These are phyloP conservation scores for Coemansia sp. DNA, from an alignment of 192 early-diverging fungal genomes.

Conservation along the genomic window DNA sequence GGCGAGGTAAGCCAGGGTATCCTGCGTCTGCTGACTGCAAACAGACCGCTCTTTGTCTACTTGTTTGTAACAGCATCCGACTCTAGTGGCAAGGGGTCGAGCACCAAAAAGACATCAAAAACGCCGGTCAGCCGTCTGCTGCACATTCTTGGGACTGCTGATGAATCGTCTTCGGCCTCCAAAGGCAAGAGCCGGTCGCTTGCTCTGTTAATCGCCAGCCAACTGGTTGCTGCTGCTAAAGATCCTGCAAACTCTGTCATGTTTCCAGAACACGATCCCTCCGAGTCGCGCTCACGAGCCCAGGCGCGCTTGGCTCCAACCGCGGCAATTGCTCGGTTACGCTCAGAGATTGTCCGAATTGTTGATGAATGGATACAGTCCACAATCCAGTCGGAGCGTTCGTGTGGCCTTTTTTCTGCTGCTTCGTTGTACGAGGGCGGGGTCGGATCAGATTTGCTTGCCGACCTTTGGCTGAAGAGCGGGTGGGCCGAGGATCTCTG, in stretches of 20 bases:
- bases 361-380: slow-evolving; percentile 44
- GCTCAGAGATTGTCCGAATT: neutral
- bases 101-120: neutral
- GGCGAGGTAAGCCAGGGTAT: slow-evolving; percentile 27
- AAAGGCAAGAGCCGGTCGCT: slow-evolving; percentile 9
- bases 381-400: slow-evolving; percentile 28
- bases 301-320: slow-evolving; percentile 3
- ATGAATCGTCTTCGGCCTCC: neutral
- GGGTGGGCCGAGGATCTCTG: slow-evolving; percentile 73
- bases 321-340: slow-evolving; percentile 15
- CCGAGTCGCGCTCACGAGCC: neutral
- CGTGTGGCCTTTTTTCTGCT: slow-evolving; percentile 51
- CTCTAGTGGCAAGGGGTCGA: neutral
- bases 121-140: slow-evolving; percentile 27
- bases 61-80: slow-evolving; percentile 4
- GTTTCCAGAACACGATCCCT: slow-evolving; percentile 14
- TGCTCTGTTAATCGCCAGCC: slow-evolving; percentile 33
- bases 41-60: slow-evolving; percentile 19
- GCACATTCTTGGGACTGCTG: slow-evolving; percentile 15
- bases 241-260: slow-evolving; percentile 19
- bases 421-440: slow-evolving; percentile 69
- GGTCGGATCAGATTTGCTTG: slow-evolving; percentile 53
- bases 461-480: slow-evolving; percentile 59
- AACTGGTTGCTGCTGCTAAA: slow-evolving; percentile 23
- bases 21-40: slow-evolving; percentile 32